These are phyloP conservation scores for Glarea lozoyensis DNA, from an alignment of 495 filamentous ascomycete species.

Conservation along the genomic window DNA sequence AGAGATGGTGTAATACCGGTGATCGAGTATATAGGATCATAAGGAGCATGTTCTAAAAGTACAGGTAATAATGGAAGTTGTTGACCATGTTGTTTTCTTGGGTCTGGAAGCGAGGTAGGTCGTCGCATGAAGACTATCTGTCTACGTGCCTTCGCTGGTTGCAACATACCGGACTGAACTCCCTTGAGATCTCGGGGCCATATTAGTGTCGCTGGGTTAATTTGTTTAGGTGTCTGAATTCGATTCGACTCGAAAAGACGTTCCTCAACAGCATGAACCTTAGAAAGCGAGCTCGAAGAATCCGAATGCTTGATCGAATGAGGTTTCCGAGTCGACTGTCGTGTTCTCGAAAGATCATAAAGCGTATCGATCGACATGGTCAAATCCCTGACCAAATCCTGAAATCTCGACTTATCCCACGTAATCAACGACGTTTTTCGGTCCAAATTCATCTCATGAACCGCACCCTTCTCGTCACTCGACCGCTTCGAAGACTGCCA, in stretches of 20 bases:
- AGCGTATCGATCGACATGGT: constrained; percentile 83
- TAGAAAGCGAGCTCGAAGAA: constrained; percentile 3
- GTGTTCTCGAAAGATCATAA: constrained; percentile 73
- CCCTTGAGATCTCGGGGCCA: constrained; percentile 21
- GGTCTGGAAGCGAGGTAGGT: constrained; percentile 32
- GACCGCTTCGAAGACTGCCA: constrained; percentile 36
- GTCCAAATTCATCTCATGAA: constrained; percentile 8
- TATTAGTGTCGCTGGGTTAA: constrained; percentile 34
- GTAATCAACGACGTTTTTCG: constrained; percentile 26
- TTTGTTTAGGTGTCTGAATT: constrained; percentile 44
- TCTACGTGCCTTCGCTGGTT: constrained; percentile 24
- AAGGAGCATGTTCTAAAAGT: constrained; percentile 57
- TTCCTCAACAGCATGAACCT: constrained; percentile 29
- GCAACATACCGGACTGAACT: constrained; percentile 29
- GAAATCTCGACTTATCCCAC: constrained; percentile 53
- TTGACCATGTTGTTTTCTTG: constrained; percentile 28
- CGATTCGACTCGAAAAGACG: constrained; percentile 43
- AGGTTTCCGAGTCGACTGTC: constrained; percentile 28
- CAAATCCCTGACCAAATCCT: constrained; percentile 66
- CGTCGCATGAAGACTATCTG: constrained; percentile 47
- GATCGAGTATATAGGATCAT: constrained; percentile 52
- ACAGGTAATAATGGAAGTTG: constrained; percentile 37
- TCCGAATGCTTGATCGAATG: constrained; percentile 7
- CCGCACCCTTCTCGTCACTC: constrained; percentile 34
- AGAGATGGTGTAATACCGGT: constrained; percentile 56